Evolutionary conservation across 1,284 basidiomycete species (phyloP).

Genomic region (Fistulinella cinereoalba): DNA sequence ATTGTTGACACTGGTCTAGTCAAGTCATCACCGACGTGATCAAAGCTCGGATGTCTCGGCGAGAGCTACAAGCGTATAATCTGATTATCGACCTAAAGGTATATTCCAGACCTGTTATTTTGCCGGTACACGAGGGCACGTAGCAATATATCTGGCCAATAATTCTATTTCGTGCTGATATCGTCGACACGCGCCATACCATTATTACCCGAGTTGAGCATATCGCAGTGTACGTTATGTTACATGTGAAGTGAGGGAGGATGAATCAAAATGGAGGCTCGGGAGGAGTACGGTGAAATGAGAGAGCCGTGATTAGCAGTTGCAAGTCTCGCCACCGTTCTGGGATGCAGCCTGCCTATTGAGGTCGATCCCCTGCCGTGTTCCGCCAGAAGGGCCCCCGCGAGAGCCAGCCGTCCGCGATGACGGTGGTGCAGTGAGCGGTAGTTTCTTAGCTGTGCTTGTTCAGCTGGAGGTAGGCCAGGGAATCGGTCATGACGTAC

Average conservation of each 20-base stretch:
- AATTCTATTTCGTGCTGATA: conserved; percentile 8
- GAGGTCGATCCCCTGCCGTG: conserved; percentile 67
- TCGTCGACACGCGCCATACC: conserved; percentile 7
- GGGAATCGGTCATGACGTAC: conserved; percentile 35
- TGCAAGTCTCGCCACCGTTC: conserved; percentile 63
- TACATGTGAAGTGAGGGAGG: conserved; percentile 26
- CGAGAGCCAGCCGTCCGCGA: conserved; percentile 53
- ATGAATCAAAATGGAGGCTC: conserved; percentile 11
- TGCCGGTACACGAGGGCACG: not conserved
- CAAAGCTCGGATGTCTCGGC: too few species aligned
- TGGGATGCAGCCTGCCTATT: conserved; percentile 57
- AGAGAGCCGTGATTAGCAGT: conserved; percentile 50
- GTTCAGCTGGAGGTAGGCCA: conserved; percentile 6
- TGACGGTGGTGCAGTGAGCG: conserved; percentile 66
- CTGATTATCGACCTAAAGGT: too few species aligned
- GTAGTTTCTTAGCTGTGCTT: conserved; percentile 73
- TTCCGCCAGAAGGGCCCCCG: conserved; percentile 37
- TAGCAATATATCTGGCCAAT: not conserved
- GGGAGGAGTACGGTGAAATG: not conserved
- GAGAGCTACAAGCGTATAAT: too few species aligned
- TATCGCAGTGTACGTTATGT: conserved; percentile 28
- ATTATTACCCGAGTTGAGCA: conserved; percentile 32
- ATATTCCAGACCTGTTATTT: too few species aligned
- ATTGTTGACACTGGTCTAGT: too few species aligned
- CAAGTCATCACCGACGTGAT: too few species aligned